A percentile compares a stretch with the other conserved stretches of the same genome.
These are phyloP conservation scores for Phytophthora gonapodyides DNA, from an alignment of 352 stramenopile species.

Conservation along the genomic window DNA sequence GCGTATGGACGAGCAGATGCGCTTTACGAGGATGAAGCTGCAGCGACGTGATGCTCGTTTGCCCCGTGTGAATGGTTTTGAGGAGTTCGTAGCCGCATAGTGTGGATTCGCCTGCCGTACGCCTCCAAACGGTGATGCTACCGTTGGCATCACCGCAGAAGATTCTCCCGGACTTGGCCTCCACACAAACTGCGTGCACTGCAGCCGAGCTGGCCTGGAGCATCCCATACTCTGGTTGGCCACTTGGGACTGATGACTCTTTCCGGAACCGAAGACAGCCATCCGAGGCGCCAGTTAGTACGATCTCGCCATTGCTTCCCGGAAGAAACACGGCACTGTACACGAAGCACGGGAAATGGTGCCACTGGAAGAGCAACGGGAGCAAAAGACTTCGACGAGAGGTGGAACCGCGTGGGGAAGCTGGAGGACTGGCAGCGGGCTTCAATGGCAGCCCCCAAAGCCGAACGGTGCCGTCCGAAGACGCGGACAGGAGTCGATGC, in stretches of 20 bases:
- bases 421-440: not conserved
- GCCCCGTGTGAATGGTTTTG: conserved; percentile 60
- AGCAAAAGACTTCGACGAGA: conserved; percentile 14
- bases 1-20: conserved; percentile 68
- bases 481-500: conserved; percentile 51
- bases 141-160: conserved; percentile 66
- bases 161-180: conserved; percentile 44
- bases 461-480: conserved; percentile 58
- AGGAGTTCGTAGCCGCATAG: conserved; percentile 38
- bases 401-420: not conserved
- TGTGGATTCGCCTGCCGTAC: conserved; percentile 1
- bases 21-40: conserved; percentile 65
- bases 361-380: conserved; percentile 40
- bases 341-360: conserved; percentile 69
- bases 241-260: conserved; percentile 31
- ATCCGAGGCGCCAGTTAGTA: conserved; percentile 61
- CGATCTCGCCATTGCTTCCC: conserved; percentile 26
- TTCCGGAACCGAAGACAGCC: conserved; percentile 51
- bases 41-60: conserved; percentile 57
- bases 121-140: conserved; percentile 54
- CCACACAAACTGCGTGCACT: conserved; percentile 57
- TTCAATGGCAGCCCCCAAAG: conserved; percentile 42
- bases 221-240: conserved; percentile 17
- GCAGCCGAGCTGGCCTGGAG: conserved; percentile 39
- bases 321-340: conserved; percentile 68